Conservation (phyloP, 2,329 filamentous ascomycete species). For the Pseudocercospora musae region DNA sequence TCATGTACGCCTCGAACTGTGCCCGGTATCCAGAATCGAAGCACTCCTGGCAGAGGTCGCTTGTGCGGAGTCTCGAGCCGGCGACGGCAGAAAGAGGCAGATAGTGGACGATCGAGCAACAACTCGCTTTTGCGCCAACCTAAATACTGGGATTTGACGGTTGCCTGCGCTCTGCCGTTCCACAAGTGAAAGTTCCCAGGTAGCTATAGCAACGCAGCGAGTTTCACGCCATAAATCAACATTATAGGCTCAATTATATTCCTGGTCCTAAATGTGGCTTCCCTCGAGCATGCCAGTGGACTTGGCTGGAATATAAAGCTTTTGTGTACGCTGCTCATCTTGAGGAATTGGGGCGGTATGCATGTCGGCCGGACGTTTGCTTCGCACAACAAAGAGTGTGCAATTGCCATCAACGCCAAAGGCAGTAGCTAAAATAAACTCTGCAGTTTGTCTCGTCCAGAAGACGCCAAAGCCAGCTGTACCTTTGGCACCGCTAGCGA, state of each 20-base stretch:
- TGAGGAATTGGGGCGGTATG: neutral
- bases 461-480: neutral
- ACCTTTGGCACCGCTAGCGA: neutral
- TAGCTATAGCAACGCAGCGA: neutral
- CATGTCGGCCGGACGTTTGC: neutral
- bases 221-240: neutral
- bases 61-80: no score
- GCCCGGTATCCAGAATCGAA: neutral
- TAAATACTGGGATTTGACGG: no score
- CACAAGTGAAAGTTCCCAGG: neutral
- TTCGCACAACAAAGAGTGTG: neutral
- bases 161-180: neutral
- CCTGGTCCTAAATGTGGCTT: neutral
- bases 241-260: neutral
- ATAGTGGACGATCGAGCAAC: no score
- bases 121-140: no score
- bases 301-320: neutral
- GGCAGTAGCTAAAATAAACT: neutral
- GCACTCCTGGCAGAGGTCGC: neutral
- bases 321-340: neutral
- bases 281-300: neutral
- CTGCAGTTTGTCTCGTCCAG: neutral
- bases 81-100: no score
- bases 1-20: neutral
- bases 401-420: neutral